These are phyloP conservation scores for Colletotrichum orchidophilum DNA, from an alignment of 2,329 filamentous ascomycete species.

Conservation along the genomic window DNA sequence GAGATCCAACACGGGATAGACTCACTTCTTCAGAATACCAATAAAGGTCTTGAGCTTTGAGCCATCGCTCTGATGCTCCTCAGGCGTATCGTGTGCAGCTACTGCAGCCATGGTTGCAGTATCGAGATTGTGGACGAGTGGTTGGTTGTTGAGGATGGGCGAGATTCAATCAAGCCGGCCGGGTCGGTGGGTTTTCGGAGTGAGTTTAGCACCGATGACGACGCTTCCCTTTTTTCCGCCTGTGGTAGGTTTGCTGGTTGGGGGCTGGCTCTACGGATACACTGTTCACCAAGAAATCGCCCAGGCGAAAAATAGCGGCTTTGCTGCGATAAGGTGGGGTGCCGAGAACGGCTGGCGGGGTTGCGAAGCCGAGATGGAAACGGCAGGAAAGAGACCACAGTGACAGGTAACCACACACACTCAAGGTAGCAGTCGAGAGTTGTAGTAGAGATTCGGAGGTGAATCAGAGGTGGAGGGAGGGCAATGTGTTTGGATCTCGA, in stretches of 20 bases:
- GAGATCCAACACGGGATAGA: slow-evolving; percentile 27
- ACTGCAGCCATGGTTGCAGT: slow-evolving; percentile 48
- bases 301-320: slow-evolving; percentile 24
- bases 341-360: slow-evolving; percentile 32
- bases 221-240: slow-evolving; percentile 9
- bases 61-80: slow-evolving; percentile 73
- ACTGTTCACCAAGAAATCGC: slow-evolving; percentile 12
- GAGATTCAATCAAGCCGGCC: neutral
- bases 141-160: neutral
- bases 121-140: neutral
- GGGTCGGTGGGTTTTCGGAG: neutral
- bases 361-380: slow-evolving; percentile 10
- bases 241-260: neutral
- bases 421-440: neutral
- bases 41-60: slow-evolving; percentile 92
- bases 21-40: slow-evolving; percentile 87
- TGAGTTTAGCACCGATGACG: slow-evolving; percentile 20
- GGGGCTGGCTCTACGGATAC: neutral
- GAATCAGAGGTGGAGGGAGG: neutral
- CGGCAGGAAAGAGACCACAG: neutral
- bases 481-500: neutral
- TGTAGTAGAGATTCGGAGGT: neutral
- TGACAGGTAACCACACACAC: neutral
- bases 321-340: slow-evolving; percentile 32
- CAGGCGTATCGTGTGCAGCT: slow-evolving; percentile 46